Evolutionary conservation across 192 early-diverging fungal species (phyloP).

Genomic region (Entomortierella chlamydospora): DNA sequence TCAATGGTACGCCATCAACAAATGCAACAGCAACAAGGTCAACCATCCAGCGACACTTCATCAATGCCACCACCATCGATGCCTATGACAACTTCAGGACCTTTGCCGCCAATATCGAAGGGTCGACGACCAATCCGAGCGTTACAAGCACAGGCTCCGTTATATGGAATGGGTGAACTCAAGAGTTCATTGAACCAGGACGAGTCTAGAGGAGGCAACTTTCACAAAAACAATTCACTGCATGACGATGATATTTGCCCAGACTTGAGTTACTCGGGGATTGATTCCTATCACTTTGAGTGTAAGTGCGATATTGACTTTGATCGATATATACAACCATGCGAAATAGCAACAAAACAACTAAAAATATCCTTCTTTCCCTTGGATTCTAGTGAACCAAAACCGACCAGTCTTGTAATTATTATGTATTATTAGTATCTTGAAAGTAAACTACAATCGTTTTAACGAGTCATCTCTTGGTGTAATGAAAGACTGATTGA

Average conservation of each 20-base stretch:
- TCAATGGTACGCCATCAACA: neutral
- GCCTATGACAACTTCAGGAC: neutral
- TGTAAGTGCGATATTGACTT: neutral
- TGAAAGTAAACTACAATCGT: too few relatives aligned
- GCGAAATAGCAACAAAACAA: too few relatives aligned
- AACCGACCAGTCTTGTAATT: too few relatives aligned
- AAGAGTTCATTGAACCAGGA: neutral
- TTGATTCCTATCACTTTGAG: neutral
- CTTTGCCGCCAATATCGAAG: neutral
- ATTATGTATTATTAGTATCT: neutral
- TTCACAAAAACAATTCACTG: neutral
- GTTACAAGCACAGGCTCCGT: slow-evolving; percentile 20
- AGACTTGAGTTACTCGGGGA: neutral
- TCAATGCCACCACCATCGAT: neutral
- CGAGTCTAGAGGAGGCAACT: neutral
- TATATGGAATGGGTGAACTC: slow-evolving; percentile 22
- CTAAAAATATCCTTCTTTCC: too few relatives aligned
- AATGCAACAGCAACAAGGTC: neutral
- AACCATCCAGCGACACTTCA: neutral
- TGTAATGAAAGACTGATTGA: too few relatives aligned
- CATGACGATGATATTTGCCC: neutral
- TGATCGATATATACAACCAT: too few relatives aligned
- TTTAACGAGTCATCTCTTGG: too few relatives aligned
- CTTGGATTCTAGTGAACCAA: too few relatives aligned
- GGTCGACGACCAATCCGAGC: slow-evolving; percentile 8